These are phyloP conservation scores for Cladophialophora carrionii DNA, from an alignment of 2,329 filamentous ascomycete species.

Conservation along the genomic window DNA sequence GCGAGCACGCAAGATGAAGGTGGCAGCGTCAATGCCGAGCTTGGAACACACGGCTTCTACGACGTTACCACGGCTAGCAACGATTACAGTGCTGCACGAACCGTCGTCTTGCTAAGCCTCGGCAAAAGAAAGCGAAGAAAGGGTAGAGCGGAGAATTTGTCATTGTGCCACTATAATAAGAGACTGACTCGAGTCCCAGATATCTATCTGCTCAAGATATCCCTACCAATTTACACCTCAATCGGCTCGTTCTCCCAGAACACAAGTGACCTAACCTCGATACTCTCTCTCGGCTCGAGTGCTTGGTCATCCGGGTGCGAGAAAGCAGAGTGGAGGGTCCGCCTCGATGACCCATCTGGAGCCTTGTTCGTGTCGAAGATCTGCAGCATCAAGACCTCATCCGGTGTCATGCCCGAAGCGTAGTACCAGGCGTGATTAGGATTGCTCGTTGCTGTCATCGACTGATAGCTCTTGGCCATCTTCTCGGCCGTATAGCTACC, in stretches of 20 bases:
- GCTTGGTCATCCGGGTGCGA: background rate
- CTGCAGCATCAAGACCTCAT: constrained; percentile 32
- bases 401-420: constrained; percentile 18
- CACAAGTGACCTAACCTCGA: constrained; percentile 15
- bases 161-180: no score
- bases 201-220: background rate
- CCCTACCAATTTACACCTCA: background rate
- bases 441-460: constrained; percentile 39
- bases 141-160: no score
- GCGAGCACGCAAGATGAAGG: no score
- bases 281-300: constrained; percentile 7
- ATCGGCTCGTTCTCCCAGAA: constrained; percentile 4
- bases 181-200: background rate
- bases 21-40: no score
- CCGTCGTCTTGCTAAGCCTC: no score
- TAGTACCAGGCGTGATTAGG: constrained; percentile 20
- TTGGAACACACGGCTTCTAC: no score
- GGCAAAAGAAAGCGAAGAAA: no score
- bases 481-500: background rate
- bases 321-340: constrained; percentile 17
- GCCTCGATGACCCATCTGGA: constrained; percentile 5
- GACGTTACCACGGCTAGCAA: no score
- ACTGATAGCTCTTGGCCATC: background rate
- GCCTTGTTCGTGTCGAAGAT: constrained; percentile 25
- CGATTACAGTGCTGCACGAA: no score